A percentile compares a stretch with the other conserved stretches of the same genome.
These are phyloP conservation scores for Phytophthora pseudosyringae DNA, from an alignment of 352 stramenopile genomes.

Conservation along the genomic window DNA sequence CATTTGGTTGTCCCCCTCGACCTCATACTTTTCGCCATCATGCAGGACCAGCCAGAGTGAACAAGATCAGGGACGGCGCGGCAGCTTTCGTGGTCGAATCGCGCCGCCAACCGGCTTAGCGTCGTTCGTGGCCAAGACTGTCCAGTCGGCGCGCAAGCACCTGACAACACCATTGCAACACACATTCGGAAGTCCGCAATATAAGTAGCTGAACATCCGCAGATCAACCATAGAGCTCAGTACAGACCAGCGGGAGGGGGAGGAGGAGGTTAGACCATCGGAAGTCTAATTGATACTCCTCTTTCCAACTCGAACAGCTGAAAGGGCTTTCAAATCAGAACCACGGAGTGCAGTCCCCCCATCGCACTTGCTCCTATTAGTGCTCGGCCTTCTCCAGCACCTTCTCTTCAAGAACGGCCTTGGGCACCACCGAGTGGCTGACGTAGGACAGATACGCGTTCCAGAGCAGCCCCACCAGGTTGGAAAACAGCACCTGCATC, in stretches of 20 bases:
- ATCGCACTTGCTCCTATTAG: not conserved
- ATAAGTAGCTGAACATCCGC: conserved; percentile 5
- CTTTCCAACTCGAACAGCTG: conserved; percentile 4
- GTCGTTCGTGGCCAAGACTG: conserved; percentile 59
- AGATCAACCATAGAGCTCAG: conserved; percentile 7
- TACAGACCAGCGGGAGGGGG: conserved; percentile 10
- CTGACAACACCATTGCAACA: conserved; percentile 36
- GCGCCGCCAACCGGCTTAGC: conserved; percentile 37
- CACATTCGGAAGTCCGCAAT: conserved; percentile 39
- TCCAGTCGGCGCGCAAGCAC: conserved; percentile 66
- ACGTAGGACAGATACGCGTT: conserved; percentile 86
- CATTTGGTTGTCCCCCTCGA: conserved; percentile 24
- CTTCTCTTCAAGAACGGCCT: conserved; percentile 17
- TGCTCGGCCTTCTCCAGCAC: conserved; percentile 8
- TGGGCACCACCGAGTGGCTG: conserved; percentile 52
- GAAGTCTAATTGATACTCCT: conserved; percentile 26
- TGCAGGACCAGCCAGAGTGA: conserved; percentile 5
- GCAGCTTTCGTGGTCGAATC: conserved; percentile 29
- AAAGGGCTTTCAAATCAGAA: not conserved
- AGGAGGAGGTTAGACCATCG: conserved; percentile 9
- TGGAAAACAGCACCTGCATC: conserved; percentile 87
- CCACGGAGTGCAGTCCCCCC: not conserved
- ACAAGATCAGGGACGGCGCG: conserved; percentile 16
- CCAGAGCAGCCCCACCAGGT: conserved; percentile 83
- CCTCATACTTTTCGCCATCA: conserved; percentile 26